A percentile compares a stretch with the other conserved stretches of the same genome.
These are phyloP conservation scores for Lizanozyma gosingica DNA, from an alignment of 1,139 yeast genomes.

Conservation along the genomic window DNA sequence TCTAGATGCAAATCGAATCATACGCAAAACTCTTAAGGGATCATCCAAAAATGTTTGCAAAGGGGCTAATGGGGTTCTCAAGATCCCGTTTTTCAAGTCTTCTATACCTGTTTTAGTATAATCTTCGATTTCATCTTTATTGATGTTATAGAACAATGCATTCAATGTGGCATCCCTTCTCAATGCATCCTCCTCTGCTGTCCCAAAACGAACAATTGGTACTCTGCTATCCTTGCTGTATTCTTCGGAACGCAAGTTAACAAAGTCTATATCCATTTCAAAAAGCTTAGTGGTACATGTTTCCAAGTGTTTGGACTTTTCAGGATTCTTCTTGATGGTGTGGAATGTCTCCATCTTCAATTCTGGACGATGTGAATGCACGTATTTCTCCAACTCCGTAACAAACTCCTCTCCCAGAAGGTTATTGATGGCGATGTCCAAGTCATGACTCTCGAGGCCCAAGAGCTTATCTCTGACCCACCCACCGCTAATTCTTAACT, in stretches of 20 bases:
- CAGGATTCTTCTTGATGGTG: conserved; percentile 87
- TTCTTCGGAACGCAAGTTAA: conserved; percentile 79
- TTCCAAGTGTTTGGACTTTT: conserved; percentile 89
- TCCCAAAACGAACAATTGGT: conserved; percentile 71
- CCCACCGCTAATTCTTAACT: conserved; percentile 88
- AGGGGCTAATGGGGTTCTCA: conserved; percentile 86
- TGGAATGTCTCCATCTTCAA: conserved; percentile 49
- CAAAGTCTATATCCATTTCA: conserved; percentile 84
- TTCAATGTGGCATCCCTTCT: conserved; percentile 93
- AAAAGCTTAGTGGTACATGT: conserved; percentile 87
- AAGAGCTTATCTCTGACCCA: conserved; percentile 96
- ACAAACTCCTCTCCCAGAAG: conserved; percentile 87
- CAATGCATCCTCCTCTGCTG: conserved; percentile 84
- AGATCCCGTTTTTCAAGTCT: conserved; percentile 60
- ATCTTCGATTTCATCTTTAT: conserved; percentile 66
- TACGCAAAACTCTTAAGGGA: conserved; percentile 78
- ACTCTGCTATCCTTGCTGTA: conserved; percentile 78
- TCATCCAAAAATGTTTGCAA: conserved; percentile 82
- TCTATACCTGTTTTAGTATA: conserved; percentile 65
- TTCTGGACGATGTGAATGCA: conserved; percentile 31
- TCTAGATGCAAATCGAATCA: conserved; percentile 78
- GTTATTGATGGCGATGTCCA: conserved; percentile 83
- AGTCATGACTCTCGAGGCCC: conserved; percentile 72
- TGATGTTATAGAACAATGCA: conserved; percentile 80
- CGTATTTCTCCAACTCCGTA: conserved; percentile 46